Conservation (phyloP, 768 basidiomycete species). For the Porphyrellus cyaneotinctus region DNA sequence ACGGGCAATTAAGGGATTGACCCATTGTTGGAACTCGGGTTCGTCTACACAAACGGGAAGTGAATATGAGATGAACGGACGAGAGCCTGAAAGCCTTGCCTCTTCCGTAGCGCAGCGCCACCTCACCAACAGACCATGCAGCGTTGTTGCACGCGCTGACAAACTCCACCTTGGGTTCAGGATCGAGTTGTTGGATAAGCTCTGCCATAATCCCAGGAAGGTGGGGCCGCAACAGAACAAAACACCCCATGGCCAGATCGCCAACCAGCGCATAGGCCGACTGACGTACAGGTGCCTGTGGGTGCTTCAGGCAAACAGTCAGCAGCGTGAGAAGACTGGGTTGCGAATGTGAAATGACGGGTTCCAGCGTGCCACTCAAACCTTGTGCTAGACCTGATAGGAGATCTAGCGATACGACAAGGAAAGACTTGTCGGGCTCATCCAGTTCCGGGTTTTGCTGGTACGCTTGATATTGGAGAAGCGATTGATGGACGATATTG, state of each 20-base stretch:
- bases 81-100: conserved; percentile 38
- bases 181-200: conserved; percentile 84
- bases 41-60: conserved; percentile 48
- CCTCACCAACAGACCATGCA: conserved; percentile 99
- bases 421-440: conserved; percentile 95
- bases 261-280: conserved; percentile 98
- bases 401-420: conserved; percentile 96
- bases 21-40: conserved; percentile 88
- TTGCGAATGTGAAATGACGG: conserved; percentile 61
- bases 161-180: conserved; percentile 90
- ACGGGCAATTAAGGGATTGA: conserved; percentile 78
- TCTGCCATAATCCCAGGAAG: conserved; percentile 89
- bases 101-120: conserved; percentile 85
- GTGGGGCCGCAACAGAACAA: conserved; percentile 76
- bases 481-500: conserved; percentile 75
- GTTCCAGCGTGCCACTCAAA: conserved; percentile 72
- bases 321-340: conserved; percentile 81
- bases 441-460: conserved; percentile 88
- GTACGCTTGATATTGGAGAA: conserved; percentile 82
- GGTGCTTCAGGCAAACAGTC: conserved; percentile 89
- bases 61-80: not conserved
- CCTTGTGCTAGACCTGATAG: conserved; percentile 95
- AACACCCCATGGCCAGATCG: conserved; percentile 96
- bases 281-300: conserved; percentile 92
- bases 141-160: conserved; percentile 98